Conservation (phyloP, 2,329 filamentous ascomycete species). For the Akanthomyces muscarius region DNA sequence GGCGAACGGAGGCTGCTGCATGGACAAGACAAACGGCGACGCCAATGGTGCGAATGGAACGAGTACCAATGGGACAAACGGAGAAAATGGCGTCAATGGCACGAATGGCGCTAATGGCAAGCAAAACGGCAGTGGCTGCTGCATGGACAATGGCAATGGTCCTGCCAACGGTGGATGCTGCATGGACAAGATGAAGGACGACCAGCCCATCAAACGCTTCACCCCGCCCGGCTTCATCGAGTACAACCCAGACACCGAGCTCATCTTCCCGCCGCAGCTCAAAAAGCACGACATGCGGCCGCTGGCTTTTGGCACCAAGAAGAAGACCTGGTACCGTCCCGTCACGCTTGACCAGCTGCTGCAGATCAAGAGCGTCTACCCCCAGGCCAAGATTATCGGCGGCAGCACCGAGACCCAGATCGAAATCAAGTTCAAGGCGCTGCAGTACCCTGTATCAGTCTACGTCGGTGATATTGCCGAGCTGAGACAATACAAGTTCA, state of each 20-base stretch:
- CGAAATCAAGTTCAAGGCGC: constrained; percentile 95
- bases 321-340: constrained; percentile 89
- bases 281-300: constrained; percentile 79
- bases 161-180: constrained; percentile 56
- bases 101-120: neutral
- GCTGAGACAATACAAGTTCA: constrained; percentile 74
- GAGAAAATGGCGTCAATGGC: neutral
- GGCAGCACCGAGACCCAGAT: constrained; percentile 98
- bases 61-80: neutral
- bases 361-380: constrained; percentile 83
- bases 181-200: constrained; percentile 54
- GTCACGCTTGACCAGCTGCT: constrained; percentile 82
- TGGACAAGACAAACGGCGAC: constrained; percentile 27
- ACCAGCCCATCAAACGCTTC: constrained; percentile 61
- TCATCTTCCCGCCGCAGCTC: constrained; percentile 87
- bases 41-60: neutral
- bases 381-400: constrained; percentile 88
- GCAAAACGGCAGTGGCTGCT: constrained; percentile 54
- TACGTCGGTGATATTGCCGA: constrained; percentile 93
- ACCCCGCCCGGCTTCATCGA: constrained; percentile 89
- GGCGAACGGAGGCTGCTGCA: constrained; percentile 14
- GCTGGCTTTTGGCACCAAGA: constrained; percentile 87
- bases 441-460: constrained; percentile 85
- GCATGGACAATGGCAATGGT: constrained; percentile 60
- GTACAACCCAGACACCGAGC: constrained; percentile 87